Percentiles rank a stretch among this genome's conserved stretches.
These are phyloP conservation scores for Lagenidium sp. DNA, from an alignment of 352 stramenopile genomes.

Conservation along the genomic window DNA sequence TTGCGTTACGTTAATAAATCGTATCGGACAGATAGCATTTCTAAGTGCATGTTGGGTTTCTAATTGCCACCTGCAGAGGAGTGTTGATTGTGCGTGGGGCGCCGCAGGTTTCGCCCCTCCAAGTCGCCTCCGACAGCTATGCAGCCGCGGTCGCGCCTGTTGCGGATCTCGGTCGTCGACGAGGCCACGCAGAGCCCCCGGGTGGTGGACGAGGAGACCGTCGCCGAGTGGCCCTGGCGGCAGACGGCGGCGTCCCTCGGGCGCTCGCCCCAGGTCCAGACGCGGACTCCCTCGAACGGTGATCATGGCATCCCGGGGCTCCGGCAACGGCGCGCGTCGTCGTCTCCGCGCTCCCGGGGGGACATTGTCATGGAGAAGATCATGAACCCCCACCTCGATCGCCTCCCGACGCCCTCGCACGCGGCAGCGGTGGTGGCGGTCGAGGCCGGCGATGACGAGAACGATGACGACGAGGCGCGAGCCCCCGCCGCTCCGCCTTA, in stretches of 20 bases:
- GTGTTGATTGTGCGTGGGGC: too few species aligned
- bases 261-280: slow-evolving; percentile 5
- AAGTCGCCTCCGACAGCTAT: too few species aligned
- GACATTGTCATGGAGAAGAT: slow-evolving; percentile 68
- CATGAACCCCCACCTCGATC: slow-evolving; percentile 61
- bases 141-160: too few species aligned
- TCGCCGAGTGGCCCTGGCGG: slow-evolving; percentile 7
- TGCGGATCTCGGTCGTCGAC: slow-evolving; percentile 17
- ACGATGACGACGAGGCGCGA: background rate
- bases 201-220: slow-evolving; percentile 10
- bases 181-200: slow-evolving; percentile 13
- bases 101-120: background rate
- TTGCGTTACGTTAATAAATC: too few species aligned
- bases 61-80: too few species aligned
- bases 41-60: too few species aligned
- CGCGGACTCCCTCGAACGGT: slow-evolving; percentile 3
- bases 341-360: slow-evolving; percentile 20
- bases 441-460: slow-evolving; percentile 4
- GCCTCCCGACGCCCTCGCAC: slow-evolving; percentile 26
- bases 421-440: too few species aligned
- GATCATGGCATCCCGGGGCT: background rate
- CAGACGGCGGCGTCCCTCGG: background rate
- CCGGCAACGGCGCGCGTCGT: slow-evolving; percentile 9
- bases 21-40: too few species aligned
- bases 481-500: slow-evolving; percentile 14